phyloP scores from a whole-genome alignment of 148 eudicot species.

The Rhododendron molle region DNA sequence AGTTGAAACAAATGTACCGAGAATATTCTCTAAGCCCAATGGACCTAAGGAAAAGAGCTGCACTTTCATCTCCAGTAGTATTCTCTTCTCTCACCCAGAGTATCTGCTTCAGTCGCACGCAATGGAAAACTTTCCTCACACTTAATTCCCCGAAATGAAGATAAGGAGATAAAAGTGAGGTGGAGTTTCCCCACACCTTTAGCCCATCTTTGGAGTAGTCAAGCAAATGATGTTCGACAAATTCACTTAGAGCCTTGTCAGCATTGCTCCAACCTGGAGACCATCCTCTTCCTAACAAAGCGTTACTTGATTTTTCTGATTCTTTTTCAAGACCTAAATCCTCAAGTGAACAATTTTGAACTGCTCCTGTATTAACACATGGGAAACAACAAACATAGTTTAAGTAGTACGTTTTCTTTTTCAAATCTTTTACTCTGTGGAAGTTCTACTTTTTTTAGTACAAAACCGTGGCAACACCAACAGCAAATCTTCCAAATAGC shows the following conservation, averaged over 20 bases:
- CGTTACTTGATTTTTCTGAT: constrained; percentile 82
- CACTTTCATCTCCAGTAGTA: constrained; percentile 53
- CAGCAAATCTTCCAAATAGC: neutral
- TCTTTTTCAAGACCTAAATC: constrained; percentile 82
- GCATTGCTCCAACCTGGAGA: constrained; percentile 91
- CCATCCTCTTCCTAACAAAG: constrained; percentile 87
- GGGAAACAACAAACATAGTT: neutral
- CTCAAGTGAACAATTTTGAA: constrained; percentile 51
- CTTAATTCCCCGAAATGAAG: constrained; percentile 93
- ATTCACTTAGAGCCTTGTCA: constrained; percentile 65
- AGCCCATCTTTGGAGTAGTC: constrained; percentile 57
- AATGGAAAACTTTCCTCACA: constrained; percentile 69
- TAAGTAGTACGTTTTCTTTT: neutral
- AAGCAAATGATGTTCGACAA: constrained; percentile 57
- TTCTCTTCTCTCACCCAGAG: constrained; percentile 69
- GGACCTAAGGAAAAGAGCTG: constrained; percentile 52
- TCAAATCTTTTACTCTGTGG: neutral
- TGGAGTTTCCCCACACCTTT: constrained; percentile 61
- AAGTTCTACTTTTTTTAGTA: neutral
- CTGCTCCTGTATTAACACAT: constrained; percentile 40
- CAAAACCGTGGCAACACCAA: neutral
- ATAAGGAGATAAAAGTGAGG: constrained; percentile 85
- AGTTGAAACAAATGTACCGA: constrained; percentile 91
- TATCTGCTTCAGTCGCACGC: constrained; percentile 69
- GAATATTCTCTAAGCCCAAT: constrained; percentile 95